These are phyloP conservation scores for Neurospora sp. DNA, from an alignment of 495 filamentous ascomycete species.

Conservation along the genomic window DNA sequence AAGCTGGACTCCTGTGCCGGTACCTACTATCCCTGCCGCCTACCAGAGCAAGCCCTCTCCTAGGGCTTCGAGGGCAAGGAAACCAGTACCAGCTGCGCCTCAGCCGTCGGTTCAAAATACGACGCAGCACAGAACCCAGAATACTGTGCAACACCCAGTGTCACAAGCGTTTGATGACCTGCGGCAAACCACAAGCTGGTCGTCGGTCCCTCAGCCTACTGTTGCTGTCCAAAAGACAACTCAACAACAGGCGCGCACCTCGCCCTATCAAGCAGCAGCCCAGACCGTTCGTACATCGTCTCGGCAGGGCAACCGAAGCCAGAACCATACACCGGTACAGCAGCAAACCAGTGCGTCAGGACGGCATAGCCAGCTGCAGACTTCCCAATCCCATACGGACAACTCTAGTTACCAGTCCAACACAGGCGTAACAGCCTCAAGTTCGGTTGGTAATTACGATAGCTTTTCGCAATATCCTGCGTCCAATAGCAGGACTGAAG, in stretches of 20 bases:
- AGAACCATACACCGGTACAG: constrained; percentile 13
- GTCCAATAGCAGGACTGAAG: constrained; percentile 8
- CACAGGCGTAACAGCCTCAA: constrained; percentile 4
- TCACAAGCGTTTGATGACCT: constrained; percentile 13
- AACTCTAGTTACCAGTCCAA: constrained; percentile 4
- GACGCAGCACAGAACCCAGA: background rate
- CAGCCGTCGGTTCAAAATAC: background rate
- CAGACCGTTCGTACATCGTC: constrained; percentile 14
- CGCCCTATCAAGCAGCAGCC: constrained; percentile 10
- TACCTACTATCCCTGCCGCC: background rate
- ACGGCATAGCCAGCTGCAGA: constrained; percentile 2
- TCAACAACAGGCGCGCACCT: constrained; percentile 6
- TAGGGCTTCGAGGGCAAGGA: constrained; percentile 8
- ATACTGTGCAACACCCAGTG: background rate
- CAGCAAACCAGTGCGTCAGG: constrained; percentile 1
- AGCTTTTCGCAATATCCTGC: constrained; percentile 11
- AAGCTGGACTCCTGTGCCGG: constrained; percentile 10
- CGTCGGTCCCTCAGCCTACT: constrained; percentile 4
- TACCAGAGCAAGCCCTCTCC: constrained; percentile 10
- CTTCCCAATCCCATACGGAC: constrained; percentile 1
- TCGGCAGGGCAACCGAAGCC: constrained; percentile 12
- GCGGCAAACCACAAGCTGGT: constrained; percentile 15
- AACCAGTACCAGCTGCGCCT: background rate
- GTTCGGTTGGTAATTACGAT: constrained; percentile 9
- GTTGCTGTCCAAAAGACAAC: background rate